A percentile compares a stretch with the other conserved stretches of the same genome.
Evolutionary conservation across 2,329 filamentous ascomycete genomes (phyloP).

Genomic region (Verticillium longisporum): DNA sequence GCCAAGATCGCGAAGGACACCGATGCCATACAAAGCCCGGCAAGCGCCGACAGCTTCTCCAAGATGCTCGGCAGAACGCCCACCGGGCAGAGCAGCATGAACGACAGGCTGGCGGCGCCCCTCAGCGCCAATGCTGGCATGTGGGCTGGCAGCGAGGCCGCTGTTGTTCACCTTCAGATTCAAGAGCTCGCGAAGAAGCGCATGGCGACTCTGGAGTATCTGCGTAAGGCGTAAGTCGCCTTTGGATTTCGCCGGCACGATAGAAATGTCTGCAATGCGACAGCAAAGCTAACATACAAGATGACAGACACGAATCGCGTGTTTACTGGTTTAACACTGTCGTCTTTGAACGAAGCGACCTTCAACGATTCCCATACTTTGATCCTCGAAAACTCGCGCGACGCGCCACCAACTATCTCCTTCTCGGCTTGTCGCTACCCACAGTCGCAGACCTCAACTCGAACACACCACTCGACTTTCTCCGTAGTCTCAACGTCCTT

Average conservation of each 20-base stretch:
- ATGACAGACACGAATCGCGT: conserved; percentile 74
- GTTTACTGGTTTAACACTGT: conserved; percentile 99
- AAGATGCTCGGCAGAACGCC: conserved; percentile 38
- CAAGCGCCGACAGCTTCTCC: conserved; percentile 27
- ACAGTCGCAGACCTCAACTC: conserved; percentile 84
- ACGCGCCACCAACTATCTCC: conserved; percentile 86
- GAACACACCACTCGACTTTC: conserved; percentile 72
- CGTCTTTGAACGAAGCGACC: conserved; percentile 77
- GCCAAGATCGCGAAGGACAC: conserved; percentile 32
- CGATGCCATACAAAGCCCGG: conserved; percentile 18
- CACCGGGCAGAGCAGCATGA: conserved; percentile 23
- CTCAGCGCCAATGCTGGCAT: conserved; percentile 23
- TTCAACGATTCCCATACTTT: conserved; percentile 78
- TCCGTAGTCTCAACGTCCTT: conserved; percentile 78
- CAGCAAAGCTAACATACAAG: conserved; percentile 2
- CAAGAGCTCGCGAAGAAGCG: conserved; percentile 85
- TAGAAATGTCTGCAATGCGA: neutral
- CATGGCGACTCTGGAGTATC: conserved; percentile 88
- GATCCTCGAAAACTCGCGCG: conserved; percentile 77
- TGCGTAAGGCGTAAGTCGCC: conserved; percentile 74
- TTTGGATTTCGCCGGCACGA: neutral
- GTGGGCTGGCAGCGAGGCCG: conserved; percentile 29
- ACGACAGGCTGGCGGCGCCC: conserved; percentile 19
- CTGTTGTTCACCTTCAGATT: conserved; percentile 55
- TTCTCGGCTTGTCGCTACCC: conserved; percentile 87